Evolutionary conservation across 768 basidiomycete species (phyloP).

Genomic region (Russula compacta): DNA sequence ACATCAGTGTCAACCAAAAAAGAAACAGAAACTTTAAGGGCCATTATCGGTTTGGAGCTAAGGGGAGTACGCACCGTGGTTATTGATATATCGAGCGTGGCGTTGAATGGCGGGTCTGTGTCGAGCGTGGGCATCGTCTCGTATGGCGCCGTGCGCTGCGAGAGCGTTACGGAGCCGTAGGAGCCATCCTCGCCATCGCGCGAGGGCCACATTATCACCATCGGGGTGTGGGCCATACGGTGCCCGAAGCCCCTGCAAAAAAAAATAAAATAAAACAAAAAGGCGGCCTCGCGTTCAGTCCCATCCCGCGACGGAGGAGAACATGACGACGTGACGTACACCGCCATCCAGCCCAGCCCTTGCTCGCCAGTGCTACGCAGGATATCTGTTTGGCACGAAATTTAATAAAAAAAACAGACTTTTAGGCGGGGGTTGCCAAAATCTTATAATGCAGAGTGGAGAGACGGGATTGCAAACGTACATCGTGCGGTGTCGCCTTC

Average conservation of each 20-base stretch:
- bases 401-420: no score
- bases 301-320: no score
- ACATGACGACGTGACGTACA: slow-evolving; percentile 12
- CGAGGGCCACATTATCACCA: slow-evolving; percentile 73
- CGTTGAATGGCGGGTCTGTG: slow-evolving; percentile 41
- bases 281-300: no score
- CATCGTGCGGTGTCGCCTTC: slow-evolving; percentile 13
- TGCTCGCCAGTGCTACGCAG: slow-evolving; percentile 16
- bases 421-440: no score
- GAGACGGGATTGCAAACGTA: neutral
- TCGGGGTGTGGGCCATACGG: slow-evolving; percentile 45
- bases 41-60: neutral
- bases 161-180: slow-evolving; percentile 41
- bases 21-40: neutral
- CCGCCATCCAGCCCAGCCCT: slow-evolving; percentile 23
- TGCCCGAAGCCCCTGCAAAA: slow-evolving; percentile 46
- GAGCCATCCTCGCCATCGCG: slow-evolving; percentile 33
- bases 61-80: slow-evolving; percentile 28
- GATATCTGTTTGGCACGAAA: slow-evolving; percentile 12
- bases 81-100: slow-evolving; percentile 30
- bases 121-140: slow-evolving; percentile 52
- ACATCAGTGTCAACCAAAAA: neutral
- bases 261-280: neutral
- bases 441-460: neutral
- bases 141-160: slow-evolving; percentile 47